A percentile compares a stretch with the other conserved stretches of the same genome.
Conservation (phyloP, 2,329 filamentous ascomycete genomes). For the Parastagonospora nodorum region DNA sequence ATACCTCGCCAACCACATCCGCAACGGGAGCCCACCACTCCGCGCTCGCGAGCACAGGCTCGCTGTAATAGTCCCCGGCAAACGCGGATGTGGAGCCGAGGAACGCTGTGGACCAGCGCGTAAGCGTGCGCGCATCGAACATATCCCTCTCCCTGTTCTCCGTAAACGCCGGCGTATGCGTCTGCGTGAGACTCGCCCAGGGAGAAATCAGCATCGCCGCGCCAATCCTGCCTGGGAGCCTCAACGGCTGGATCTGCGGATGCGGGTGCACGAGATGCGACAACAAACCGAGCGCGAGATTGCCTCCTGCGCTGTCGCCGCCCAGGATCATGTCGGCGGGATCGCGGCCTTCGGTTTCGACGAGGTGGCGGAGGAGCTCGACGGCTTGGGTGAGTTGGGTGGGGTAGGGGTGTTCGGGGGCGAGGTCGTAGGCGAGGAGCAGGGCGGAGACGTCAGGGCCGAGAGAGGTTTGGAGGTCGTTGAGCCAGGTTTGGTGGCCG, state of each 20-base stretch:
- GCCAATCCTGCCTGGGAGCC: constrained; percentile 51
- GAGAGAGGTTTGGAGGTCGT: constrained; percentile 51
- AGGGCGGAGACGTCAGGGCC: constrained; percentile 57
- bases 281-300: constrained; percentile 52
- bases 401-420: constrained; percentile 55
- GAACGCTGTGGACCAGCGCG: constrained; percentile 56
- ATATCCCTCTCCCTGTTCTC: constrained; percentile 59
- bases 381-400: constrained; percentile 55
- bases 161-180: constrained; percentile 48
- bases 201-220: constrained; percentile 62
- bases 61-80: constrained; percentile 58
- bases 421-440: constrained; percentile 64
- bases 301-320: constrained; percentile 62
- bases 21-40: constrained; percentile 61
- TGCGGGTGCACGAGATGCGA: constrained; percentile 63
- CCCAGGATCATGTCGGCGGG: constrained; percentile 52
- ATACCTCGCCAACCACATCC: constrained; percentile 51
- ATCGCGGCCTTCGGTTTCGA: constrained; percentile 43
- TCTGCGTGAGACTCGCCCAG: constrained; percentile 60
- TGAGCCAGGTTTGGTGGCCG: constrained; percentile 57
- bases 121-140: constrained; percentile 49
- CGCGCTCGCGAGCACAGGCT: constrained; percentile 54
- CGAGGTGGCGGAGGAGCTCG: constrained; percentile 50
- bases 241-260: constrained; percentile 53
- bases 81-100: constrained; percentile 52